Evolutionary conservation across 192 early-diverging fungal species (phyloP), one percentile per base, ranked within the genome.

Genomic region (Backusella tarrabulga): DNA sequence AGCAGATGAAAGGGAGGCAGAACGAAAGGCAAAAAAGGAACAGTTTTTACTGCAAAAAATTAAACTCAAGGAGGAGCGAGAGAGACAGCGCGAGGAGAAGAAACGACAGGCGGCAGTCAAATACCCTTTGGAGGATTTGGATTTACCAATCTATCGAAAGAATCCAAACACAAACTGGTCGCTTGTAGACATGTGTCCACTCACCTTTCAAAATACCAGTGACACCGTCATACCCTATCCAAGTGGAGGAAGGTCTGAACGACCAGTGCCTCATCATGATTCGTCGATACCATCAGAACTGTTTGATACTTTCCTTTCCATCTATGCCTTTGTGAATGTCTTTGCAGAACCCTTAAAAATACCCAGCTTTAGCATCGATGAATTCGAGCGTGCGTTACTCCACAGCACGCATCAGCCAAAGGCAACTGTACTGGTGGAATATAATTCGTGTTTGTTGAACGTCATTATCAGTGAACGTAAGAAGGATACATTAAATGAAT

Each of bases 81-180:
- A 79, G 80, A 78, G 41, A 34, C 81, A 41, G n/a, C 52, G 83
- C 23, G 77, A 80, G 50, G 82, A 77, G 80, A 79, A 41, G 44
- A 79, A 42, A 12, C 68, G 73, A 26, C 87, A 85, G 67, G 63
- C 73, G n/a, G 72, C 82, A n/a, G 83, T 93, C 60, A 91, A 91
- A 76, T 94, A 92, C 74, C 96, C 96, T 4, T 91, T 94, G 4
- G 95, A 98, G 68, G 97, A 98, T 83, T 77, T 95, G 60, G 94
- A 94, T 36, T 80, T 94, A 40, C 84, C 80, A 4, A 82, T 82
- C 23, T 82, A 82, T 72, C 63, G 80, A 21, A 82, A 77, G 42
- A 77, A 82, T 72, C 80, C 80, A 9, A 78, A 78, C 21, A 52
- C 70, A 35, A 75, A 75, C n/a, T 82, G 80, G 80, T 35, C 67